Conservation (phyloP, 371 early-diverging fungal genomes). For the Saksenaea oblongispora region DNA sequence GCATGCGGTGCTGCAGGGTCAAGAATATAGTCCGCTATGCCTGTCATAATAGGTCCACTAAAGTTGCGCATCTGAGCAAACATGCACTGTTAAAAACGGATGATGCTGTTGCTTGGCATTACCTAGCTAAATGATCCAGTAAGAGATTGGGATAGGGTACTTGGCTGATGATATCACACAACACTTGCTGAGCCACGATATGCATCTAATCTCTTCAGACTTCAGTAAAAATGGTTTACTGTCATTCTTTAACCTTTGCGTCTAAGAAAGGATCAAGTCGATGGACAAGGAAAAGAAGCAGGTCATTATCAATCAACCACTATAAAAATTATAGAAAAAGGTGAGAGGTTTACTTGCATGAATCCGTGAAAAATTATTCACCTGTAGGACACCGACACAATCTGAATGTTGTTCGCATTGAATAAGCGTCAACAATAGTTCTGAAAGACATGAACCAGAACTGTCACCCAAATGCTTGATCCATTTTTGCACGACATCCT, state of each 20-base stretch:
- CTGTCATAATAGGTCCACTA: slow-evolving; percentile 5
- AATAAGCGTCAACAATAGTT: slow-evolving; percentile 16
- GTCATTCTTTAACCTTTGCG: slow-evolving; percentile 3
- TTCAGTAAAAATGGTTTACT: background rate
- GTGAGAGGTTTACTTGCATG: background rate
- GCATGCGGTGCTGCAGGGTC: slow-evolving; percentile 13
- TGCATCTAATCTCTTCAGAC: slow-evolving; percentile 8
- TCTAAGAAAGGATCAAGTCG: slow-evolving; percentile 14
- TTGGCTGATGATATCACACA: slow-evolving; percentile 18
- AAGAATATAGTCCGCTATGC: slow-evolving; percentile 18
- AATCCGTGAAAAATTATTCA: background rate
- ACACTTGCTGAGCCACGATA: slow-evolving; percentile 18
- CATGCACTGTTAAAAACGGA: slow-evolving; percentile 4
- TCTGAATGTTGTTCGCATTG: slow-evolving; percentile 16
- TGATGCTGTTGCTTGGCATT: background rate
- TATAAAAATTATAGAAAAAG: background rate
- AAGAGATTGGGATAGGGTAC: background rate
- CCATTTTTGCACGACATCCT: slow-evolving; percentile 20
- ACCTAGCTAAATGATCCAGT: background rate
- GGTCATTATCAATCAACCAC: slow-evolving; percentile 24
- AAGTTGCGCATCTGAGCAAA: slow-evolving; percentile 12
- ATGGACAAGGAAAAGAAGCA: slow-evolving; percentile 18
- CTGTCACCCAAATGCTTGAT: slow-evolving; percentile 18
- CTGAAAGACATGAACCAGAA: slow-evolving; percentile 14
- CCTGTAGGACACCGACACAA: slow-evolving; percentile 15